Conservation (phyloP, 2,329 filamentous ascomycete species). For the Aspergillus ruber region DNA sequence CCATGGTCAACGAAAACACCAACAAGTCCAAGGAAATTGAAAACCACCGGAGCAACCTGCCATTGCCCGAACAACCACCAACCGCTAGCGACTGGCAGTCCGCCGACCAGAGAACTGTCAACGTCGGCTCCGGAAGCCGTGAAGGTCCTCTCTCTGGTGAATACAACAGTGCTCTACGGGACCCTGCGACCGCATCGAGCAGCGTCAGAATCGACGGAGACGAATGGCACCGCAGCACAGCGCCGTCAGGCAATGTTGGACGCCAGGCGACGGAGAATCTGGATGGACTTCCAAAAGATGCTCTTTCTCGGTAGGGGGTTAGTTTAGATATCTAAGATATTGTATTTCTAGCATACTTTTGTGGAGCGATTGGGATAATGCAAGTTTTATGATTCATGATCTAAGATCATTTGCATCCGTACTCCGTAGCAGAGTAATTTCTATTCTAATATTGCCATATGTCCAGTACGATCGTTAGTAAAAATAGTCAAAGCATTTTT, state of each 20-base stretch:
- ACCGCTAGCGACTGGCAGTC: constrained; percentile 73
- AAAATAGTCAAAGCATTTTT: too few relatives aligned
- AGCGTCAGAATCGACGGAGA: constrained; percentile 44
- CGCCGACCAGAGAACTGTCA: constrained; percentile 60
- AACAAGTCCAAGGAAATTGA: constrained; percentile 61
- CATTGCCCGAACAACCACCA: constrained; percentile 71
- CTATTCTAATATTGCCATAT: too few relatives aligned
- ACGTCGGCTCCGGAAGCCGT: constrained; percentile 59
- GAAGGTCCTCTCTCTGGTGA: constrained; percentile 48
- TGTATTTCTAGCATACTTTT: too few relatives aligned
- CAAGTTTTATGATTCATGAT: too few relatives aligned
- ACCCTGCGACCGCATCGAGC: constrained; percentile 53
- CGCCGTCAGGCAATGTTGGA: constrained; percentile 46
- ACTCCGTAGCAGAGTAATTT: too few relatives aligned
- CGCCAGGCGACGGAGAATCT: constrained; percentile 57
- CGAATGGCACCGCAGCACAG: constrained; percentile 49
- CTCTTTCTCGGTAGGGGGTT: constrained; percentile 40
- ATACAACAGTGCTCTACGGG: constrained; percentile 43
- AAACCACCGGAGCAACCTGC: constrained; percentile 64
- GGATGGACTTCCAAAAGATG: constrained; percentile 54
- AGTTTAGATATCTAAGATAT: neutral
- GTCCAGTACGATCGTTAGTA: too few relatives aligned
- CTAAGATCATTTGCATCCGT: too few relatives aligned
- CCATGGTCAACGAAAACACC: constrained; percentile 34
- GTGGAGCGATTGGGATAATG: too few relatives aligned